Evolutionary conservation across 2,329 filamentous ascomycete genomes (phyloP).

Genomic region (Pseudogymnoascus sp.): DNA sequence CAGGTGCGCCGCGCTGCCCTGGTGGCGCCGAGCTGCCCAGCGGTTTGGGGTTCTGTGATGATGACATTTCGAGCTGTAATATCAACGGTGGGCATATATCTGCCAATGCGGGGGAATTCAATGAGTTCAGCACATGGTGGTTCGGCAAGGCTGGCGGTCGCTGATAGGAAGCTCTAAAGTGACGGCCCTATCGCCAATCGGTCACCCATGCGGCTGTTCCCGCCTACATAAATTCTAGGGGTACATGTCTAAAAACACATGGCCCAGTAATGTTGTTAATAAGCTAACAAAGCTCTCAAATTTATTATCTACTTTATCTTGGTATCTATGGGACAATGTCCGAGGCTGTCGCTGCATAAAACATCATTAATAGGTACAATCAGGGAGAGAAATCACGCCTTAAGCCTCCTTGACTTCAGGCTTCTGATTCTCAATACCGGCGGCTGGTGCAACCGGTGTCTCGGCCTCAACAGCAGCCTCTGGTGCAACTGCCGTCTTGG

Average conservation of each 20-base stretch:
- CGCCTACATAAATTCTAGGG: not conserved
- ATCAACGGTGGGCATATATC: slow-evolving; percentile 12
- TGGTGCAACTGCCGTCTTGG: not conserved
- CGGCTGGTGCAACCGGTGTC: slow-evolving; percentile 2
- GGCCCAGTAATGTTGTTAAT: not conserved
- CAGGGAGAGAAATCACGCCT: not conserved
- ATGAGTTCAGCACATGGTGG: not conserved
- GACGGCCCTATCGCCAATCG: slow-evolving; percentile 7
- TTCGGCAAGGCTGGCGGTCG: slow-evolving; percentile 7
- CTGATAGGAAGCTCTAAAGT: slow-evolving; percentile 8
- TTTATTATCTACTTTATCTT: slow-evolving; percentile 1
- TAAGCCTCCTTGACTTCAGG: not conserved
- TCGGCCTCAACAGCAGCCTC: not conserved
- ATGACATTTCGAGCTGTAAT: slow-evolving; percentile 24
- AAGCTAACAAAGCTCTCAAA: not conserved
- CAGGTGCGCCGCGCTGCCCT: slow-evolving; percentile 31
- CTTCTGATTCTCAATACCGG: slow-evolving; percentile 8
- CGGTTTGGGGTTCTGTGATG: slow-evolving; percentile 26
- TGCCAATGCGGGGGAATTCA: slow-evolving; percentile 4
- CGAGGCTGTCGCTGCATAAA: not conserved
- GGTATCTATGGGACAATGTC: not conserved
- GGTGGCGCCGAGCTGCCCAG: slow-evolving; percentile 20
- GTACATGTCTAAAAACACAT: not conserved
- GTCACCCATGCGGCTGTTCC: slow-evolving; percentile 6
- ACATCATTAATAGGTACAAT: not conserved